Evolutionary conservation across 2,329 filamentous ascomycete species (phyloP), one percentile per base, ranked within the genome.

Genomic region (Trichoderma gracile): DNA sequence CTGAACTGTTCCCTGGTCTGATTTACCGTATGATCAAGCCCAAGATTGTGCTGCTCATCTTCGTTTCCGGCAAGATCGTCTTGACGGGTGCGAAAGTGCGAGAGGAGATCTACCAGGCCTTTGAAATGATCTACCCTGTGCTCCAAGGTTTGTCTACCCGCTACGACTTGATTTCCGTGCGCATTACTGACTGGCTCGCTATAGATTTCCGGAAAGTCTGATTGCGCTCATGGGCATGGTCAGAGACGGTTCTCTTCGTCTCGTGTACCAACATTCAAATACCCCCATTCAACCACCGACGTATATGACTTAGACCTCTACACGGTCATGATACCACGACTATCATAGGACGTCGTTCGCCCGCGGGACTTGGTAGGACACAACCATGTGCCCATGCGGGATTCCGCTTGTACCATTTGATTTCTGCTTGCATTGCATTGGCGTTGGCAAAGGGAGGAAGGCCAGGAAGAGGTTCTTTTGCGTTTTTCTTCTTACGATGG

Each of bases 21-120:
- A 99, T 99, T 81, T 99, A 99, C 81, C 93, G 95, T 78, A 99
- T 99, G 95, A 97, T 98, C 84, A 98, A 98, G 84, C 95, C 95
- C 21, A 98, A 98, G 88, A 97, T 98, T 71, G 94, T 98, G 61
- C 88, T 98, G 27, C 83, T 98, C 75, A 97, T 99, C 78, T 98
- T 98, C 82, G 94, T 98, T 73, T 95, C 90, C 74, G 95, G 94
- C 75, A 98, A 98, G 86, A 98, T 98, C 68, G 95, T 98, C 73
- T 85, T 98, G 76, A 98, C 95, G 47, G 95, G 95, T 74, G 95
- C 95, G 70, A 98, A 99, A 78, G 93, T 98, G 69, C 90, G 95
- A 72, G 95, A 99, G 79, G 95, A 98, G 81, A 98, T 99, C 71
- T 96, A 97, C 75, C 91, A 95, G 78, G 93, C 93, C 53, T 97